Percentiles rank a stretch among this genome's conserved stretches.
Conservation (phyloP, 805 yeast species). For the Maudiozyma serrabonitensis region DNA sequence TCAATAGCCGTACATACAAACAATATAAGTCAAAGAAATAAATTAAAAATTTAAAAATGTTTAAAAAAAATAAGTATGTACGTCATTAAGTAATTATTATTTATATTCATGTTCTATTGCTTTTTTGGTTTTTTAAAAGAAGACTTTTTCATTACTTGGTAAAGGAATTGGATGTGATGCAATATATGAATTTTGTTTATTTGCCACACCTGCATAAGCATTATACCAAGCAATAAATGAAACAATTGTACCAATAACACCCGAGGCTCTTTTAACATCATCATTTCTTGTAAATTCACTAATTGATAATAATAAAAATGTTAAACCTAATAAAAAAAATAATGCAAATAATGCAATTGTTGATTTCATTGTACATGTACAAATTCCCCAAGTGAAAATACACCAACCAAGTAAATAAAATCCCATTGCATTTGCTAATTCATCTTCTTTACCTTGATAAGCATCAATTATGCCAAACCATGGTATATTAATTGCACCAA, state of each 20-base stretch:
- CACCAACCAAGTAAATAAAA: slow-evolving; percentile 58
- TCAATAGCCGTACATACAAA: too few species aligned
- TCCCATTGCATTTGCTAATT: slow-evolving; percentile 43
- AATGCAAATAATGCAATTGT: slow-evolving; percentile 53
- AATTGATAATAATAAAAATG: slow-evolving; percentile 46
- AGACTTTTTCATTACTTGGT: slow-evolving; percentile 21
- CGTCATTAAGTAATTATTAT: too few species aligned
- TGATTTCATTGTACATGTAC: slow-evolving; percentile 49
- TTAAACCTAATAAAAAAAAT: slow-evolving; percentile 42
- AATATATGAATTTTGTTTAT: slow-evolving; percentile 44
- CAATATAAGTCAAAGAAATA: too few species aligned
- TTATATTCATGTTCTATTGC: too few species aligned
- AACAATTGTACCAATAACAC: slow-evolving; percentile 52
- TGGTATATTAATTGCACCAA: slow-evolving; percentile 47
- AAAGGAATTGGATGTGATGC: slow-evolving; percentile 21
- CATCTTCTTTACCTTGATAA: slow-evolving; percentile 27
- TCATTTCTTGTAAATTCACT: slow-evolving; percentile 40
- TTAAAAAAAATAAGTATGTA: too few species aligned
- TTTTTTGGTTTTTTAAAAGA: not conserved
- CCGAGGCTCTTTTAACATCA: slow-evolving; percentile 45
- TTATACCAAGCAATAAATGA: slow-evolving; percentile 60
- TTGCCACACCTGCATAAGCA: slow-evolving; percentile 63
- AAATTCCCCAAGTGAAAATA: slow-evolving; percentile 46
- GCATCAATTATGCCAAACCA: slow-evolving; percentile 53
- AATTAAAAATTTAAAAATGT: too few species aligned